Conservation (phyloP, 2,329 filamentous ascomycete genomes). For the Alternaria sp. region DNA sequence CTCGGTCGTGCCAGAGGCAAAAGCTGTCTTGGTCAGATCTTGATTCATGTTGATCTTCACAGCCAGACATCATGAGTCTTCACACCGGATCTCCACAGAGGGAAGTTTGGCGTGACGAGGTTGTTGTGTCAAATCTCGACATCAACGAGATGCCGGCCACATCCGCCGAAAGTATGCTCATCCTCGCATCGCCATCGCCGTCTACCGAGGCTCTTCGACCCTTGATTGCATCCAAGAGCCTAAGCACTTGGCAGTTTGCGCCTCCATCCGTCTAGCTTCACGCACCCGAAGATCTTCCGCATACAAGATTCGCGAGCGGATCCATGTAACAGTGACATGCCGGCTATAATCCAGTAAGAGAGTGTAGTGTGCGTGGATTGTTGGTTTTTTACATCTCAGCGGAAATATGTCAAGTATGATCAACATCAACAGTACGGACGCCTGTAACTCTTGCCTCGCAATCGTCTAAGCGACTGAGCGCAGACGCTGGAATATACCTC, state of each 20-base stretch:
- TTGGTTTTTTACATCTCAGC: neutral
- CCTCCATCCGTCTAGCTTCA: constrained; percentile 5
- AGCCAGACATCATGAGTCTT: constrained; percentile 1
- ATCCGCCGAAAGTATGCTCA: constrained; percentile 1
- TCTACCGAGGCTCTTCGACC: constrained; percentile 1
- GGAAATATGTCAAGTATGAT: constrained; percentile 2
- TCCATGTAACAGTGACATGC: constrained; percentile 17
- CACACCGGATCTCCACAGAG: neutral
- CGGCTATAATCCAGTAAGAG: neutral
- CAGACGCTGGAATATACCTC: neutral
- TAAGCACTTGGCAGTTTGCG: constrained; percentile 1
- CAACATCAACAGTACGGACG: neutral
- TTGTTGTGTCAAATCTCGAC: neutral
- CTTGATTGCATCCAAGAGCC: neutral
- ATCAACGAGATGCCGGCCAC: neutral
- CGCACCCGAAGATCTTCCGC: constrained; percentile 16
- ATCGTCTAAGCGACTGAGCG: neutral
- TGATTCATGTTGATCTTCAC: neutral
- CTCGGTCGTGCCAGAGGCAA: neutral
- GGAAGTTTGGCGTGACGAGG: neutral
- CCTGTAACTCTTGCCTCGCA: neutral
- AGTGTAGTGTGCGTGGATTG: neutral
- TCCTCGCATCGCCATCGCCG: neutral
- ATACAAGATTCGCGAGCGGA: constrained; percentile 19
- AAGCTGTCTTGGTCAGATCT: neutral